Evolutionary conservation across 2,329 filamentous ascomycete genomes (phyloP).

Genomic region (Nigrospora sphaerica): DNA sequence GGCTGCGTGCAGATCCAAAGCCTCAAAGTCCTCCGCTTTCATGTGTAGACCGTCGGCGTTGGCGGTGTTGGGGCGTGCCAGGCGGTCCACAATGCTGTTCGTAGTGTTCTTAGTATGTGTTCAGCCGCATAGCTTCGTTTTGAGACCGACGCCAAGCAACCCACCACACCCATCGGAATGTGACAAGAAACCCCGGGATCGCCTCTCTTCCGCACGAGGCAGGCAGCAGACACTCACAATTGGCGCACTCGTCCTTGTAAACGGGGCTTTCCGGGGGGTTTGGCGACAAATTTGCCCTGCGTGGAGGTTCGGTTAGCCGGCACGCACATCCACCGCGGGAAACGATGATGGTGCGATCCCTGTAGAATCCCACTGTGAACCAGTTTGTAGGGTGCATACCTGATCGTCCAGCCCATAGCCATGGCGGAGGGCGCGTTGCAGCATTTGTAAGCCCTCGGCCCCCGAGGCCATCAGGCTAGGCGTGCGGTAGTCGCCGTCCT

Average conservation of each 20-base stretch:
- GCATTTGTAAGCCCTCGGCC: constrained; percentile 18
- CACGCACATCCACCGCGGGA: no score
- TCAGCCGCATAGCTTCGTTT: not conserved
- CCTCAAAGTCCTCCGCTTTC: constrained; percentile 17
- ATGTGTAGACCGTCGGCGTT: constrained; percentile 17
- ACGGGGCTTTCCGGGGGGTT: constrained; percentile 13
- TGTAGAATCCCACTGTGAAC: no score
- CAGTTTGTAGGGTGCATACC: constrained; percentile 8
- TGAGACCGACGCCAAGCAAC: not conserved
- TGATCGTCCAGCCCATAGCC: constrained; percentile 18
- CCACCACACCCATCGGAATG: no score
- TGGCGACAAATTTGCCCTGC: constrained; percentile 17
- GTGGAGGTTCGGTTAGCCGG: no score
- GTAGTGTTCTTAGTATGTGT: not conserved
- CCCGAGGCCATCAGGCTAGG: constrained; percentile 20
- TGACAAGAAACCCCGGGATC: not conserved
- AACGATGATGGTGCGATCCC: no score
- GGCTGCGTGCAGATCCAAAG: constrained; percentile 16
- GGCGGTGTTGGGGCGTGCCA: constrained; percentile 5
- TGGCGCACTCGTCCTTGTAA: constrained; percentile 18
- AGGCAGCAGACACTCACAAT: constrained; percentile 10
- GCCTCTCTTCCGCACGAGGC: not conserved
- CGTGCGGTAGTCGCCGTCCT: constrained; percentile 12
- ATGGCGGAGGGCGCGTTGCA: constrained; percentile 14
- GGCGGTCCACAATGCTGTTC: constrained; percentile 17